These are phyloP conservation scores for Penicillium sp. DNA, from an alignment of 2,329 filamentous ascomycete species.

Conservation along the genomic window DNA sequence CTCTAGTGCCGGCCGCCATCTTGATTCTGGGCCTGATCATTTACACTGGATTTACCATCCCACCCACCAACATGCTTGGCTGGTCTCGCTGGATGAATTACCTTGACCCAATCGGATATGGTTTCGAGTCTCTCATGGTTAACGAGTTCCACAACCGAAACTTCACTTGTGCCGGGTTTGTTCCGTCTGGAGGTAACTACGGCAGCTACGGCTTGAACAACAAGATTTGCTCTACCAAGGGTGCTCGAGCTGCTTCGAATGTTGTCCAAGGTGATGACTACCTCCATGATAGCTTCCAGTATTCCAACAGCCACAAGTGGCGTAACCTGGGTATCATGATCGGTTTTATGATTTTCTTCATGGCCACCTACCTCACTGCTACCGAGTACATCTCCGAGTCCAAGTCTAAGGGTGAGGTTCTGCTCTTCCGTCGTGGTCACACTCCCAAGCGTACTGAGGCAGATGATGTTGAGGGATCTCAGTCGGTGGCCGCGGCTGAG, in stretches of 20 bases:
- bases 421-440: conserved; percentile 69
- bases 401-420: conserved; percentile 71
- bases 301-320: conserved; percentile 60
- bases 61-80: conserved; percentile 58
- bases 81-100: conserved; percentile 84
- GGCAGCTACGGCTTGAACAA: conserved; percentile 29
- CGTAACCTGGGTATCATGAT: conserved; percentile 65
- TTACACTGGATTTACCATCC: conserved; percentile 47
- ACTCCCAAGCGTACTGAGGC: conserved; percentile 40
- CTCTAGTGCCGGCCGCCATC: conserved; percentile 52
- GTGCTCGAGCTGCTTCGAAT: conserved; percentile 51
- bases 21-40: conserved; percentile 44
- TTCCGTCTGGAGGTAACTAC: conserved; percentile 44
- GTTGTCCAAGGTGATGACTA: conserved; percentile 58
- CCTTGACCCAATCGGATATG: conserved; percentile 71
- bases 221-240: conserved; percentile 56
- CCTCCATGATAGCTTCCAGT: conserved; percentile 53
- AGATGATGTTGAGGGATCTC: conserved; percentile 29
- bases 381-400: conserved; percentile 60
- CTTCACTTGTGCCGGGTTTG: conserved; percentile 49
- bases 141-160: conserved; percentile 71
- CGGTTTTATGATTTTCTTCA: conserved; percentile 60
- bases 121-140: conserved; percentile 74
- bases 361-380: conserved; percentile 57
- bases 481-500: conserved; percentile 26